Percentiles rank a stretch among this genome's conserved stretches.
Conservation (phyloP, 192 early-diverging fungal genomes). For the Phlyctochytrium bullatum region DNA sequence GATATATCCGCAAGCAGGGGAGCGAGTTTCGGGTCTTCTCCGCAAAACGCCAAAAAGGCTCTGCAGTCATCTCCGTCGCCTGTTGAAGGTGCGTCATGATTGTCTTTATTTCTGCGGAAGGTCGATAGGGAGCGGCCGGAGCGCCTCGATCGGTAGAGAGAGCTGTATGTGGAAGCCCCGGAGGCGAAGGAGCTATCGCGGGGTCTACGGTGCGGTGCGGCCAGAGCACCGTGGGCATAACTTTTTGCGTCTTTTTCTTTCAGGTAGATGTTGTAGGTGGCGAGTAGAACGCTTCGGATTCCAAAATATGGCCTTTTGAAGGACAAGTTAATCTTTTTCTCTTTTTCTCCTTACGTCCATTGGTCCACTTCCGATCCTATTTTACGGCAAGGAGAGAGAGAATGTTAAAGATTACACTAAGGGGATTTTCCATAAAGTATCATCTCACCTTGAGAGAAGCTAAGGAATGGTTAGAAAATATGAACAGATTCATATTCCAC, state of each 20-base stretch:
- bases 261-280: neutral
- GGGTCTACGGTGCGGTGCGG: neutral
- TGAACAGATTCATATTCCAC: neutral
- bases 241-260: too few relatives aligned
- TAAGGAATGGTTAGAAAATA: neutral
- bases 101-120: neutral
- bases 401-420: neutral
- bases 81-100: neutral
- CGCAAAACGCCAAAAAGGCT: neutral
- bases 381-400: too few relatives aligned
- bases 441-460: neutral
- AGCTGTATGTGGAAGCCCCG: neutral
- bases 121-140: neutral
- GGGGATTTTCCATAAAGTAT: neutral
- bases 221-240: too few relatives aligned
- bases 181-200: neutral
- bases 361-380: neutral
- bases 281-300: neutral
- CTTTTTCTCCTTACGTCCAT: constrained; percentile 3
- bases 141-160: neutral
- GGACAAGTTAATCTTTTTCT: too few relatives aligned
- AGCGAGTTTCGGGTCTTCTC: neutral
- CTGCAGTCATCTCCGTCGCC: neutral
- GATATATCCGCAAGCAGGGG: neutral
- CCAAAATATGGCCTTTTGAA: neutral